phyloP scores from a whole-genome alignment of 2,329 filamentous ascomycete species.

The Monosporascus sp. region DNA sequence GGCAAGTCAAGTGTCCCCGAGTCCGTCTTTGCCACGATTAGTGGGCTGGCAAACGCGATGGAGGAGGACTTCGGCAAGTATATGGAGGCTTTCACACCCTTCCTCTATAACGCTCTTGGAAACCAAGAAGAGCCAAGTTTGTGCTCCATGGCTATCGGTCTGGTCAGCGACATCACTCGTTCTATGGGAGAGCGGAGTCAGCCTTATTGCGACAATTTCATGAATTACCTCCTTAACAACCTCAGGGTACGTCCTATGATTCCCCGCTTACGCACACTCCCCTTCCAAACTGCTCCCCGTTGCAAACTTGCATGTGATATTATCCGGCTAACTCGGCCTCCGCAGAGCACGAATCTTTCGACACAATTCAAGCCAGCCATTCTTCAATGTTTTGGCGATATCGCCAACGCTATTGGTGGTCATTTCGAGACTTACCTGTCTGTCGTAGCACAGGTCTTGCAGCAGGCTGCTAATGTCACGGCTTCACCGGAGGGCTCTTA shows the following conservation, averaged over 20 bases:
- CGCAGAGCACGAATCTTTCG: constrained; percentile 72
- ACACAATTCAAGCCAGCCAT: constrained; percentile 99
- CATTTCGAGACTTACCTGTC: constrained; percentile 90
- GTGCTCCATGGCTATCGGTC: constrained; percentile 94
- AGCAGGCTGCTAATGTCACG: constrained; percentile 83
- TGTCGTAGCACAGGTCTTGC: constrained; percentile 88
- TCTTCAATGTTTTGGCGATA: constrained; percentile 95
- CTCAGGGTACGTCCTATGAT: constrained; percentile 57
- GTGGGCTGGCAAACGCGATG: constrained; percentile 83
- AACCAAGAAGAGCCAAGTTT: constrained; percentile 94
- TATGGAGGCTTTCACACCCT: constrained; percentile 92
- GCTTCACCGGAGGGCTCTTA: constrained; percentile 76
- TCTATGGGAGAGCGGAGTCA: constrained; percentile 86
- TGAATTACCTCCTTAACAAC: constrained; percentile 96
- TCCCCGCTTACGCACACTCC: neutral
- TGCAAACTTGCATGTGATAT: too few relatives aligned
- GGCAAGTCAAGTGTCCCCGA: constrained; percentile 92
- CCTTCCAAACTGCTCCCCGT: neutral
- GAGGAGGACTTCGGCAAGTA: constrained; percentile 94
- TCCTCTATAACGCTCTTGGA: constrained; percentile 86
- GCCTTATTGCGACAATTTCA: constrained; percentile 94
- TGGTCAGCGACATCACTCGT: constrained; percentile 93
- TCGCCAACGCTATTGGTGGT: constrained; percentile 87
- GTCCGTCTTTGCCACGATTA: constrained; percentile 86
- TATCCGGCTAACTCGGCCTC: neutral